phyloP scores from a whole-genome alignment of 345 rosid genomes.

The Eucalyptus grandis region DNA sequence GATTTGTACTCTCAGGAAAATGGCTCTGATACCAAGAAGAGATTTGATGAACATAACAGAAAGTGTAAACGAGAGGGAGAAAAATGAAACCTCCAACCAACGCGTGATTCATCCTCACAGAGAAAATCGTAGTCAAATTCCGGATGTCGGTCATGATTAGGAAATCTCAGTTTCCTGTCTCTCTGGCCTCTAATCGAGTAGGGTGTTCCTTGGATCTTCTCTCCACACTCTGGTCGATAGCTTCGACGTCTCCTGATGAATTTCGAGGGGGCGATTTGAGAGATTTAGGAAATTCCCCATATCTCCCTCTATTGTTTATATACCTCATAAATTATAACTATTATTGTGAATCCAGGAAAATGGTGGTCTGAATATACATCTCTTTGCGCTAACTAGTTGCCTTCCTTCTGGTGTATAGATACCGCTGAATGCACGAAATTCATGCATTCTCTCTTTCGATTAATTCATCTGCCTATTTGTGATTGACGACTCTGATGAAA shows the following conservation, averaged over 20 bases:
- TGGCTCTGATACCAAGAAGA: no score
- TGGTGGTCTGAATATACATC: neutral
- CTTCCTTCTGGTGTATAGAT: neutral
- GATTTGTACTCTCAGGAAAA: no score
- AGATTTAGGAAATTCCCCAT: no score
- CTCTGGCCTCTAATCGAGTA: no score
- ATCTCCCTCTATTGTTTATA: neutral
- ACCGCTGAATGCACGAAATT: neutral
- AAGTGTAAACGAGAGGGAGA: no score
- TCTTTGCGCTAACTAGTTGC: neutral
- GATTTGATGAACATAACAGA: no score
- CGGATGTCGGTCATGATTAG: neutral
- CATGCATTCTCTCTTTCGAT: neutral
- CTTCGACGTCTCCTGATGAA: neutral
- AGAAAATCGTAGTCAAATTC: neutral
- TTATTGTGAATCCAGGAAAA: neutral
- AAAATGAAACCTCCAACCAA: neutral
- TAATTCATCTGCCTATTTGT: neutral
- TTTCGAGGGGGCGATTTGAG: neutral
- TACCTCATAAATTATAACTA: neutral
- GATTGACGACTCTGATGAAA: neutral
- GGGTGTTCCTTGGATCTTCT: neutral
- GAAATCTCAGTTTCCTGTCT: neutral
- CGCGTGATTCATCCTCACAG: neutral
- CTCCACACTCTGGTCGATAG: neutral